A percentile compares a stretch with the other conserved stretches of the same genome.
Conservation (phyloP, 768 basidiomycete species). For the Pleurotus cornucopiae region DNA sequence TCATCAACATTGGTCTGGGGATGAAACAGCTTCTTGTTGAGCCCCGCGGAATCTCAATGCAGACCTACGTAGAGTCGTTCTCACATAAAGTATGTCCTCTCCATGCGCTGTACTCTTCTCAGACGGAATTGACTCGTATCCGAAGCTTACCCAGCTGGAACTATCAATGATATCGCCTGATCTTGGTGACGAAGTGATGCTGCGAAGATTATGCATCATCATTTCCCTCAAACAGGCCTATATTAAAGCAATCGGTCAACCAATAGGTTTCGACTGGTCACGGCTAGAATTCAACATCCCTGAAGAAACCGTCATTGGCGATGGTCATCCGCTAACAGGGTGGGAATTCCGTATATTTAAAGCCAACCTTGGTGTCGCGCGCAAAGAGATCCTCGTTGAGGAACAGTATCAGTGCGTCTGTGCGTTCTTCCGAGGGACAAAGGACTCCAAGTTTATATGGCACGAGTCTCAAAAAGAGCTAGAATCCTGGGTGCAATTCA, state of each 20-base stretch:
- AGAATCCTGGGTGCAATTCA: conserved; percentile 80
- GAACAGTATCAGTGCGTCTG: conserved; percentile 75
- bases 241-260: conserved; percentile 80
- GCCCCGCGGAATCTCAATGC: conserved; percentile 53
- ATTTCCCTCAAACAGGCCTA: conserved; percentile 80
- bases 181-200: conserved; percentile 56
- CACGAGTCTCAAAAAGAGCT: conserved; percentile 62
- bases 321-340: conserved; percentile 64
- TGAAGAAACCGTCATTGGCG: conserved; percentile 55
- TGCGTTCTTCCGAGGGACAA: conserved; percentile 70
- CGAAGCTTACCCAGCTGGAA: conserved; percentile 39
- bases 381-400: conserved; percentile 48
- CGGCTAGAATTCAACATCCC: conserved; percentile 79
- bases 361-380: conserved; percentile 65
- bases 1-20: conserved; percentile 80
- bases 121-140: neutral
- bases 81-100: conserved; percentile 61
- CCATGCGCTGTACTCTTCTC: neutral
- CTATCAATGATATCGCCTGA: conserved; percentile 46
- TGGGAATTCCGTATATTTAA: conserved; percentile 88
- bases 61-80: conserved; percentile 67
- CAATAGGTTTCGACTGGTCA: conserved; percentile 75
- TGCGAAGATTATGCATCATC: conserved; percentile 73
- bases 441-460: conserved; percentile 68
- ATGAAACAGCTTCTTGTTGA: conserved; percentile 65